Conservation (phyloP, 1,284 basidiomycete species). For the Peniophora sp. region DNA sequence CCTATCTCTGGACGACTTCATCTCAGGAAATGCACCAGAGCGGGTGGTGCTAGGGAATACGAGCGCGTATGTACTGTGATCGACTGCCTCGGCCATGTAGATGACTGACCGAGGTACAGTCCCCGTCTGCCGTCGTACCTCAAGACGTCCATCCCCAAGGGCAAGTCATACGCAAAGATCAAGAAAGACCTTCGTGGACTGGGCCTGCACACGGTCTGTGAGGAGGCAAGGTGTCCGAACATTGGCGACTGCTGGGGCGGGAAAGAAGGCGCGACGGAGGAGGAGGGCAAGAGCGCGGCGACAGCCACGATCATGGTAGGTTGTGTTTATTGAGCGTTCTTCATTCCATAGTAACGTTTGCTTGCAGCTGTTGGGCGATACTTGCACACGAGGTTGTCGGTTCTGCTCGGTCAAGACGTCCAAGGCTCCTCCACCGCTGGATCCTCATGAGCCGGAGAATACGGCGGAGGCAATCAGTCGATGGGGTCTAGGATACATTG, state of each 20-base stretch:
- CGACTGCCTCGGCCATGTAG: neutral
- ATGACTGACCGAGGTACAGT: conserved; percentile 28
- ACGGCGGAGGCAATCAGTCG: conserved; percentile 97
- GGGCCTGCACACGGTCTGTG: conserved; percentile 92
- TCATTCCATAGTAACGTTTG: conserved; percentile 1
- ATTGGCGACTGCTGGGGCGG: conserved; percentile 99
- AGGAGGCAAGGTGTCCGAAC: conserved; percentile 98
- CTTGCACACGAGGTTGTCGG: conserved; percentile 94
- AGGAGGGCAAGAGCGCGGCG: conserved; percentile 74
- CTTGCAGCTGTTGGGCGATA: conserved; percentile 94
- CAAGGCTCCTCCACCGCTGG: conserved; percentile 79
- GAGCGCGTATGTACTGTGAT: conserved; percentile 45
- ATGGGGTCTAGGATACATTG: conserved; percentile 98
- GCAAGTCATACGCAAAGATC: conserved; percentile 84
- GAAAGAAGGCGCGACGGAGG: conserved; percentile 62
- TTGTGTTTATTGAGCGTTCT: conserved; percentile 4
- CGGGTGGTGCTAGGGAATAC: conserved; percentile 76
- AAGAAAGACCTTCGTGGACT: conserved; percentile 94
- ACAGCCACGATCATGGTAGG: conserved; percentile 99
- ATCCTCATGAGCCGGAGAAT: conserved; percentile 96
- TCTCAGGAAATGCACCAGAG: conserved; percentile 51
- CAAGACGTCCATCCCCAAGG: conserved; percentile 91
- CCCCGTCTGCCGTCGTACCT: conserved; percentile 88
- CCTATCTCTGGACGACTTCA: conserved; percentile 81
- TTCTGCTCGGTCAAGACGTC: conserved; percentile 99